Percentiles rank a stretch among this genome's conserved stretches.
Evolutionary conservation across 2,329 filamentous ascomycete genomes (phyloP).

Genomic region (Meredithiella fracta): DNA sequence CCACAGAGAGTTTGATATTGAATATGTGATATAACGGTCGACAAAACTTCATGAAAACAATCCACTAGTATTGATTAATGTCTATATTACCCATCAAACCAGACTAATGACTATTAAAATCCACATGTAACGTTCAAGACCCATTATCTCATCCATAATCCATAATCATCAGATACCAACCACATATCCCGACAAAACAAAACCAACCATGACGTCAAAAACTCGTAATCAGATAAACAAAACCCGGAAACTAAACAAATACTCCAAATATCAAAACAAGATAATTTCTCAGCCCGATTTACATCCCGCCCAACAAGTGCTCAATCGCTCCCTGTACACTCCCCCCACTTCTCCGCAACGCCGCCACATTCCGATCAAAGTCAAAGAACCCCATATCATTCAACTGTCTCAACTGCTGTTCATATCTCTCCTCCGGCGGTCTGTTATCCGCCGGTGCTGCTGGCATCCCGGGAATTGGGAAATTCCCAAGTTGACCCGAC

Average conservation of each 20-base stretch:
- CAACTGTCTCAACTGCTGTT: conserved; percentile 73
- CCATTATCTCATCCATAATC: too few species aligned
- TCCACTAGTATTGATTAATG: too few species aligned
- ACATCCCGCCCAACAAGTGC: conserved; percentile 37
- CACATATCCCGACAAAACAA: not conserved
- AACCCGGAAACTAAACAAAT: not conserved
- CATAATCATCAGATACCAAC: not conserved
- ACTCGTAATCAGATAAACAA: not conserved
- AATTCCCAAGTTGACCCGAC: not conserved
- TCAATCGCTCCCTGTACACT: conserved; percentile 87
- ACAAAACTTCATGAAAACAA: too few species aligned
- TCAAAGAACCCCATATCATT: conserved; percentile 99
- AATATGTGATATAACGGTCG: too few species aligned
- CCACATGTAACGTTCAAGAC: too few species aligned
- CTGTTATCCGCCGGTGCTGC: conserved; percentile 45
- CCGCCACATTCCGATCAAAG: conserved; percentile 83
- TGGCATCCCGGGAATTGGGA: conserved; percentile 6
- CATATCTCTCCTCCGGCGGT: conserved; percentile 86
- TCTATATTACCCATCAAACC: too few species aligned
- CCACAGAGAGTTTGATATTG: too few species aligned
- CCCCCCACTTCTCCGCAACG: conserved; percentile 72
- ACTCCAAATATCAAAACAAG: not conserved
- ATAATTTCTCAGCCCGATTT: not conserved
- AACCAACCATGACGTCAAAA: not conserved
- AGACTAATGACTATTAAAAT: too few species aligned